Evolutionary conservation across 192 early-diverging fungal genomes (phyloP).

Genomic region (Cladochytrium replicatum): DNA sequence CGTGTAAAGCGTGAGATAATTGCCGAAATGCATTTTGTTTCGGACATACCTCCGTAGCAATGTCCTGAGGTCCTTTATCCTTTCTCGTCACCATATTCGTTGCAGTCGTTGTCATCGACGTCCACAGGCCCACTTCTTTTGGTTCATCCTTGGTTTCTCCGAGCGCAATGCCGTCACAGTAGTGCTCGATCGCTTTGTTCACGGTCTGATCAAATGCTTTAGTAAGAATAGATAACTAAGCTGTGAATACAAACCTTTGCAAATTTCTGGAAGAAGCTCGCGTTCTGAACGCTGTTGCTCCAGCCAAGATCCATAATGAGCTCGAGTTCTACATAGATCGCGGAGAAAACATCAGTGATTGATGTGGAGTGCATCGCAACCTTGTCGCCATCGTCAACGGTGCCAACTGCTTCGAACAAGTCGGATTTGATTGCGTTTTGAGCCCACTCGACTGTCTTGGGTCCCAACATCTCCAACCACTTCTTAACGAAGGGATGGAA

Average conservation of each 20-base stretch:
- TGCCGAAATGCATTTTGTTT: too few species aligned
- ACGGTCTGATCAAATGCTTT: conserved; percentile 18
- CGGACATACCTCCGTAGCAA: conserved; percentile 37
- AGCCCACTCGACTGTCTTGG: conserved; percentile 41
- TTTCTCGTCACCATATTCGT: conserved; percentile 10
- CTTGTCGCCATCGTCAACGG: conserved; percentile 12
- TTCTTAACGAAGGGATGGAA: conserved; percentile 37
- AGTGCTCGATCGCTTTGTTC: conserved; percentile 43
- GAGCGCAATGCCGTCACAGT: conserved; percentile 43
- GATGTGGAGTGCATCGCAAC: conserved; percentile 25
- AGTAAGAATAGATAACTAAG: conserved; percentile 1
- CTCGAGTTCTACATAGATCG: conserved; percentile 41
- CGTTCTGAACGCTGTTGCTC: conserved; percentile 37
- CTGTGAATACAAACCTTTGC: conserved; percentile 9
- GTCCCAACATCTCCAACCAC: conserved; percentile 36
- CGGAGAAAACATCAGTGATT: conserved; percentile 41
- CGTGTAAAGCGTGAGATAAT: conserved; percentile 2
- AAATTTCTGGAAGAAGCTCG: conserved; percentile 42
- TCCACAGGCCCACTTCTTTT: conserved; percentile 12
- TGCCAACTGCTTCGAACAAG: conserved; percentile 38
- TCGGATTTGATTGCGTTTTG: conserved; percentile 44
- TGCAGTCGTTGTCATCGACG: conserved; percentile 12
- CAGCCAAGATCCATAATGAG: conserved; percentile 44
- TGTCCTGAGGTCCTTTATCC: conserved; percentile 34
- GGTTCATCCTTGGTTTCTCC: conserved; percentile 29